Percentiles rank a stretch among this genome's conserved stretches.
phyloP scores from a whole-genome alignment of 306 rosid genomes.

The Medicago arabica region DNA sequence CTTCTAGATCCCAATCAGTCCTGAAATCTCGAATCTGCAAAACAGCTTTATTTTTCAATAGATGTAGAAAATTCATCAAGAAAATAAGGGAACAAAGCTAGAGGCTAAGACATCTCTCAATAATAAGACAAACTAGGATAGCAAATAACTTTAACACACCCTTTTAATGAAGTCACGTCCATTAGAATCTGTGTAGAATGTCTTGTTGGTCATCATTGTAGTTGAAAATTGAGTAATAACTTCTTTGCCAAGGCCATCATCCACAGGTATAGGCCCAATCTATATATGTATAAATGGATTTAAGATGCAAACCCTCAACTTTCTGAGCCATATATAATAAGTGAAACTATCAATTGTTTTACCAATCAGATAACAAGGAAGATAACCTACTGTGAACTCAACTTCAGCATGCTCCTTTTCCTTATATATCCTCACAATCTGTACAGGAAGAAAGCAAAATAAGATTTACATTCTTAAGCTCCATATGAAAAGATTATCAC shows the following conservation, averaged over 20 bases:
- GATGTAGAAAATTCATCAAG: slow-evolving; percentile 7
- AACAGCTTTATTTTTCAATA: slow-evolving; percentile 21
- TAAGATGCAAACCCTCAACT: slow-evolving; percentile 34
- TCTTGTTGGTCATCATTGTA: slow-evolving; percentile 63
- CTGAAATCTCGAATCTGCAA: slow-evolving; percentile 78
- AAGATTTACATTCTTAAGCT: slow-evolving; percentile 16
- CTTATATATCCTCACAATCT: slow-evolving; percentile 79
- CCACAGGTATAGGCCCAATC: slow-evolving; percentile 93
- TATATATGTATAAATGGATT: slow-evolving; percentile 36
- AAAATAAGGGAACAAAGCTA: background rate
- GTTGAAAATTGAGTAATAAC: slow-evolving; percentile 74
- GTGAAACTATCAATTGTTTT: slow-evolving; percentile 15
- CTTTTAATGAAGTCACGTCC: slow-evolving; percentile 94
- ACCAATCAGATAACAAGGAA: slow-evolving; percentile 26
- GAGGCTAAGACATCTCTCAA: background rate
- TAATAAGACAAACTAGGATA: slow-evolving; percentile 15
- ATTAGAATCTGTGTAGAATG: slow-evolving; percentile 91
- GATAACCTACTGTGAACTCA: slow-evolving; percentile 81
- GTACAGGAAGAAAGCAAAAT: slow-evolving; percentile 36
- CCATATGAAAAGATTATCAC: slow-evolving; percentile 10
- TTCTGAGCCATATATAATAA: slow-evolving; percentile 30
- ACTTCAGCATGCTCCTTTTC: slow-evolving; percentile 95
- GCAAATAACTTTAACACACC: slow-evolving; percentile 53
- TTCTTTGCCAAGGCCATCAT: slow-evolving; percentile 90
- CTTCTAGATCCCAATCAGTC: slow-evolving; percentile 85